Conservation (phyloP, 2,329 filamentous ascomycete species). For the Talaromyces sp. region DNA sequence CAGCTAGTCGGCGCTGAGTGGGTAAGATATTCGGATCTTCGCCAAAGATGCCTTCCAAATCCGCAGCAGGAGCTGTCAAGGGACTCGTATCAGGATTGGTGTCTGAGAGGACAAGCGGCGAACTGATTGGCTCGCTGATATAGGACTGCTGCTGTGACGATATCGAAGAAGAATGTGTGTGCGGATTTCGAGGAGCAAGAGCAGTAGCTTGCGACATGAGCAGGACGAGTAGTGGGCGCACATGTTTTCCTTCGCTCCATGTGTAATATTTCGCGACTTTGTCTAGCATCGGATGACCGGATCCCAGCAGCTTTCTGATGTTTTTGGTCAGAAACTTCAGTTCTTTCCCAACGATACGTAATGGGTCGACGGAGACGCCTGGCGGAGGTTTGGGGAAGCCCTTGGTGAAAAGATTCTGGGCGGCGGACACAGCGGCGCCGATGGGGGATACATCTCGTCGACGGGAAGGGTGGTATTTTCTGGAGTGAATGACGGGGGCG, state of each 20-base stretch:
- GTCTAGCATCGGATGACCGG: slow-evolving; percentile 89
- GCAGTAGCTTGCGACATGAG: slow-evolving; percentile 94
- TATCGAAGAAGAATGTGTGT: slow-evolving; percentile 26
- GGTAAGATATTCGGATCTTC: slow-evolving; percentile 68
- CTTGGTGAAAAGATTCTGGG: slow-evolving; percentile 48
- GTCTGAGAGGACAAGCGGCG: slow-evolving; percentile 66
- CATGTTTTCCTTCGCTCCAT: slow-evolving; percentile 92
- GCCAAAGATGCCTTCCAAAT: slow-evolving; percentile 36
- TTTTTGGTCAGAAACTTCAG: slow-evolving; percentile 95
- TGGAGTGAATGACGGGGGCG: slow-evolving; percentile 27
- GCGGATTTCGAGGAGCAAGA: slow-evolving; percentile 63
- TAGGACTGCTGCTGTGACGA: slow-evolving; percentile 20
- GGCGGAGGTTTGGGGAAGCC: slow-evolving; percentile 38
- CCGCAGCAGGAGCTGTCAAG: slow-evolving; percentile 47
- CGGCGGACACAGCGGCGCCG: slow-evolving; percentile 50
- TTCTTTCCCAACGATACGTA: slow-evolving; percentile 89
- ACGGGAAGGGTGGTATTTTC: slow-evolving; percentile 40
- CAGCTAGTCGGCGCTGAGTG: slow-evolving; percentile 86
- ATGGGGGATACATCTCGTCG: slow-evolving; percentile 41
- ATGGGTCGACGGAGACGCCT: slow-evolving; percentile 76
- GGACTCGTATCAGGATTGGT: slow-evolving; percentile 68
- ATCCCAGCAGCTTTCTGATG: slow-evolving; percentile 87
- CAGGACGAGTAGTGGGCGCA: slow-evolving; percentile 88
- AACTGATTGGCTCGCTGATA: slow-evolving; percentile 61
- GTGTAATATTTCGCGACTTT: slow-evolving; percentile 98